These are phyloP conservation scores for Citrus unshiu DNA, from an alignment of 345 rosid genomes.

Conservation along the genomic window DNA sequence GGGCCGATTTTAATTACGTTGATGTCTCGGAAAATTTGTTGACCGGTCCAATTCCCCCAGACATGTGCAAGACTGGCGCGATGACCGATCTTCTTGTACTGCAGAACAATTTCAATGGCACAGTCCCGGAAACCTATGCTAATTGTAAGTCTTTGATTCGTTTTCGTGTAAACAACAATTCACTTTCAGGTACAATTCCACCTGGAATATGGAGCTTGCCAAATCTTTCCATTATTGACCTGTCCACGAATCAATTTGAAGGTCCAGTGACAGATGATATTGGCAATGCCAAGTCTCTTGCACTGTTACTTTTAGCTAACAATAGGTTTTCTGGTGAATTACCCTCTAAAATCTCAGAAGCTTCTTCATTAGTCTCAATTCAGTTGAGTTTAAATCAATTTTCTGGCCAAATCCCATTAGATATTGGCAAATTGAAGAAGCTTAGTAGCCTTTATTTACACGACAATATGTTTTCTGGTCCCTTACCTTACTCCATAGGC, in stretches of 20 bases:
- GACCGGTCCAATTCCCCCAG: constrained; percentile 75
- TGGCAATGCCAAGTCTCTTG: constrained; percentile 59
- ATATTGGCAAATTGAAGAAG: constrained; percentile 52
- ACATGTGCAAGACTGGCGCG: constrained; percentile 71
- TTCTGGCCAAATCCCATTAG: constrained; percentile 48
- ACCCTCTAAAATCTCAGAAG: constrained; percentile 49
- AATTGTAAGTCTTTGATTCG: constrained; percentile 57
- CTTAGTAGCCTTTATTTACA: constrained; percentile 43
- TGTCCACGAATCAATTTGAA: constrained; percentile 55
- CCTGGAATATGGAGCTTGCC: constrained; percentile 78
- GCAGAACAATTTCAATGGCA: constrained; percentile 64
- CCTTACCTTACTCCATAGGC: constrained; percentile 57
- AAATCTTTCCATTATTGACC: constrained; percentile 52
- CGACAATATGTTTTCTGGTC: constrained; percentile 52
- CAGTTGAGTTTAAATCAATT: constrained; percentile 49
- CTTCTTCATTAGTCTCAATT: constrained; percentile 51
- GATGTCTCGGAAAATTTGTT: constrained; percentile 78
- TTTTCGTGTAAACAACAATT: constrained; percentile 61
- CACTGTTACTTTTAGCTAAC: constrained; percentile 36
- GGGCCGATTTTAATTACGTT: constrained; percentile 39
- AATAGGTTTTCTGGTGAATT: constrained; percentile 62
- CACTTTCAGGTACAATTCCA: constrained; percentile 57
- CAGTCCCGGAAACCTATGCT: constrained; percentile 50
- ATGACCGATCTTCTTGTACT: constrained; percentile 55
- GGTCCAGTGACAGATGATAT: constrained; percentile 51